Percentiles rank a stretch among this genome's conserved stretches.
Conservation (phyloP, 805 yeast genomes). For the Metschnikowia noctiluminum region DNA sequence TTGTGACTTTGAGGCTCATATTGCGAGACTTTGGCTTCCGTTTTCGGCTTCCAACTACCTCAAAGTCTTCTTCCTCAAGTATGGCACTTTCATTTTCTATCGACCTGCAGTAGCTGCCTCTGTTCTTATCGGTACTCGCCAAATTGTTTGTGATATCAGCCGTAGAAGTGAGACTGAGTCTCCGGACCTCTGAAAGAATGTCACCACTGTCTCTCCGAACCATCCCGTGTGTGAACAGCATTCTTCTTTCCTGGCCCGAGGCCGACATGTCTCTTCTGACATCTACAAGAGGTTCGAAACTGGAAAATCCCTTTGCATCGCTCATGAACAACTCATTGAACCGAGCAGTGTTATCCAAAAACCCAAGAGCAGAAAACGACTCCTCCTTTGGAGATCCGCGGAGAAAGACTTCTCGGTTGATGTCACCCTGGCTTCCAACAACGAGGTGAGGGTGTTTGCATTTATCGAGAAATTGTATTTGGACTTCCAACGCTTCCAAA, state of each 20-base stretch:
- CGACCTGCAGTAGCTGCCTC: not conserved
- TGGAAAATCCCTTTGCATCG: slow-evolving; percentile 29
- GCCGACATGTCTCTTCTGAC: slow-evolving; percentile 19
- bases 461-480: slow-evolving; percentile 24
- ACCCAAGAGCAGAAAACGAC: slow-evolving; percentile 9
- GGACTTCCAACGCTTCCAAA: slow-evolving; percentile 26
- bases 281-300: slow-evolving; percentile 38
- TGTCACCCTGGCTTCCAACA: slow-evolving; percentile 18
- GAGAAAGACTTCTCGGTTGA: slow-evolving; percentile 6
- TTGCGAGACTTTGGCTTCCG: slow-evolving; percentile 14
- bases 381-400: not conserved
- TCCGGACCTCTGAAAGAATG: slow-evolving; percentile 26
- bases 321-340: slow-evolving; percentile 35
- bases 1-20: not conserved
- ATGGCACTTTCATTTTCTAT: slow-evolving; percentile 17
- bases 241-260: slow-evolving; percentile 18
- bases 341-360: slow-evolving; percentile 17
- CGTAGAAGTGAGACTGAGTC: slow-evolving; percentile 17
- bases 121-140: not conserved
- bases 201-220: slow-evolving; percentile 20
- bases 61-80: slow-evolving; percentile 26
- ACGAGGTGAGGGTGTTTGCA: slow-evolving; percentile 26
- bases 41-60: slow-evolving; percentile 23
- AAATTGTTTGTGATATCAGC: not conserved
- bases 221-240: slow-evolving; percentile 23